phyloP scores from a whole-genome alignment of 2,329 filamentous ascomycete species.

The Chalara sp. region DNA sequence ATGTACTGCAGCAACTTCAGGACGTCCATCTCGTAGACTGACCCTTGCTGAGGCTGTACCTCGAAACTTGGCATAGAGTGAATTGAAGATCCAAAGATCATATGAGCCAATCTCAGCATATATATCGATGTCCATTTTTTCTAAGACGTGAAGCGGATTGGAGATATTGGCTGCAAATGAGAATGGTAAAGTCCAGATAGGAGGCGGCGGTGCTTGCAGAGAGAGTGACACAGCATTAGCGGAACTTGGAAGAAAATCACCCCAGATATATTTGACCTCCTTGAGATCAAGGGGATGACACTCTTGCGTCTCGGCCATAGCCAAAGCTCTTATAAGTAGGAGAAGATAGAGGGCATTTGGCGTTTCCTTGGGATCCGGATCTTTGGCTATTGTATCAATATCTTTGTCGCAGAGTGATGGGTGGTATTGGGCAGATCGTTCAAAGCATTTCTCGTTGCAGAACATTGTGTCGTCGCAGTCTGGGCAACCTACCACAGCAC shows the following conservation, averaged over 20 bases:
- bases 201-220: conserved; percentile 48
- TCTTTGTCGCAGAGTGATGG: conserved; percentile 61
- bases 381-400: conserved; percentile 58
- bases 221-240: conserved; percentile 48
- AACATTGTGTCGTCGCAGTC: conserved; percentile 62
- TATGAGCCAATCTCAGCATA: conserved; percentile 52
- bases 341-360: conserved; percentile 57
- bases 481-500: conserved; percentile 45
- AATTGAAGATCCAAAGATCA: conserved; percentile 83
- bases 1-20: conserved; percentile 89
- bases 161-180: conserved; percentile 72
- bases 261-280: conserved; percentile 64
- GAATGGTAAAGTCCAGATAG: conserved; percentile 66
- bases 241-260: conserved; percentile 51
- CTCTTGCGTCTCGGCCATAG: conserved; percentile 55
- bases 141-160: conserved; percentile 67
- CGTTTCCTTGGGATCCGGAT: conserved; percentile 51
- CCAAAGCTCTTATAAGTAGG: conserved; percentile 54
- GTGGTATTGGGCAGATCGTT: conserved; percentile 54
- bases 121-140: conserved; percentile 79
- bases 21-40: conserved; percentile 68
- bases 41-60: conserved; percentile 86
- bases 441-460: conserved; percentile 53
- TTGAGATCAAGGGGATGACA: conserved; percentile 56
- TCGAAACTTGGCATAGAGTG: conserved; percentile 85